phyloP scores from a whole-genome alignment of 345 rosid genomes.

The Brassica juncea region DNA sequence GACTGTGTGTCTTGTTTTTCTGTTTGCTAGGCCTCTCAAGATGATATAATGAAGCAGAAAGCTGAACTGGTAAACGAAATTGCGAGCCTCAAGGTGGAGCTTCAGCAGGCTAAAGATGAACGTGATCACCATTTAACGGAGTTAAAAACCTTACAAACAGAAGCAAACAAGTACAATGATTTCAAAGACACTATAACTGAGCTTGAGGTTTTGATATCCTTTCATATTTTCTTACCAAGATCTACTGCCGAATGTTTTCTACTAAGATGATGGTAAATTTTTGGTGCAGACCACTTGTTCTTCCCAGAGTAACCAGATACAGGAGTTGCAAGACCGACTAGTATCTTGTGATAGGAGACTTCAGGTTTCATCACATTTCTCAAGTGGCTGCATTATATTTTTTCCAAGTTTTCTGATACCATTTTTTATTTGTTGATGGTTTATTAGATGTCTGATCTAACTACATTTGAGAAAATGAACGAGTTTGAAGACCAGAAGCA shows the following conservation, averaged over 20 bases:
- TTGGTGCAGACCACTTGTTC: conserved; percentile 63
- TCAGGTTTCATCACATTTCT: conserved; percentile 47
- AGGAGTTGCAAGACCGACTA: conserved; percentile 64
- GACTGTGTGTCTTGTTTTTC: conserved; percentile 4
- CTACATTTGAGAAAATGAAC: conserved; percentile 68
- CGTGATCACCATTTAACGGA: conserved; percentile 59
- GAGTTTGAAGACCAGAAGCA: conserved; percentile 76
- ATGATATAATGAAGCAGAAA: conserved; percentile 71
- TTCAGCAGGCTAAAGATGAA: conserved; percentile 65
- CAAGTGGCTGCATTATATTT: neutral
- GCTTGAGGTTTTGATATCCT: conserved; percentile 62
- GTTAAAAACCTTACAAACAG: conserved; percentile 53
- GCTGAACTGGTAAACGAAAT: conserved; percentile 65
- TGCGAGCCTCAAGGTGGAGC: conserved; percentile 63
- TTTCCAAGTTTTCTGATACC: neutral
- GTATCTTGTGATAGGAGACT: conserved; percentile 65
- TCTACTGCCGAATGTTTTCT: neutral
- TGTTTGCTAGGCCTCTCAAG: conserved; percentile 77
- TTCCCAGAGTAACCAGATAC: conserved; percentile 67
- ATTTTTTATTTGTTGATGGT: conserved; percentile 25
- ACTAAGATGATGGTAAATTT: conserved; percentile 25
- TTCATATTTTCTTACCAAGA: neutral
- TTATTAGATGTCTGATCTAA: conserved; percentile 67
- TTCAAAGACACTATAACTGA: conserved; percentile 64
- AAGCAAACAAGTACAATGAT: conserved; percentile 66